These are phyloP conservation scores for Cicer yamashitae DNA, from an alignment of 306 rosid species.

Conservation along the genomic window DNA sequence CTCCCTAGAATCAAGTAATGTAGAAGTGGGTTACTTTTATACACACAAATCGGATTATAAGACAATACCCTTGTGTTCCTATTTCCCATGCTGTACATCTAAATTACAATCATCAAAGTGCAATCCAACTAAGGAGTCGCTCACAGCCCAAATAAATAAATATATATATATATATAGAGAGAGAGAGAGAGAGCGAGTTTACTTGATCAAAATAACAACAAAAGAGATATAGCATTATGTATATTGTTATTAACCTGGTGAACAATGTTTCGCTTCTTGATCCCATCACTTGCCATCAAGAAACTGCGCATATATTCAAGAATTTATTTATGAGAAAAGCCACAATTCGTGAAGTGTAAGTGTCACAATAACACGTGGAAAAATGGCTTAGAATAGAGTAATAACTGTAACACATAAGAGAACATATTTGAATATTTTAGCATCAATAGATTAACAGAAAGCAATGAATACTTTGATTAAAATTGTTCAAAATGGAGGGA, in stretches of 20 bases:
- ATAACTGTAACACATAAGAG: conserved; percentile 9
- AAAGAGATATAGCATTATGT: conserved; percentile 13
- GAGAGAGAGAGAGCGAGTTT: background rate
- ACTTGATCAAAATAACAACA: conserved; percentile 28
- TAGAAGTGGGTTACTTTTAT: conserved; percentile 7
- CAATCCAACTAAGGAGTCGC: conserved; percentile 13
- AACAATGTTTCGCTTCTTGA: conserved; percentile 73
- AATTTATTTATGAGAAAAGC: conserved; percentile 46
- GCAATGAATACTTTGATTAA: conserved; percentile 18
- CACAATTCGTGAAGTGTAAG: conserved; percentile 22
- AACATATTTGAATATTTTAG: conserved; percentile 29
- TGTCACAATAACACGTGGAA: conserved; percentile 2
- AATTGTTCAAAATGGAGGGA: conserved; percentile 32
- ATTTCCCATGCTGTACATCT: conserved; percentile 8
- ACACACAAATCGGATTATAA: background rate
- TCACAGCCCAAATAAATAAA: background rate
- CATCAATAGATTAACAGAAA: conserved; percentile 27
- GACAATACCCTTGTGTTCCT: conserved; percentile 3
- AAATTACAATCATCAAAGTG: conserved; percentile 1
- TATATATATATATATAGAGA: too few relatives aligned
- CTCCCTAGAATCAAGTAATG: conserved; percentile 8
- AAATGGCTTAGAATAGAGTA: conserved; percentile 33
- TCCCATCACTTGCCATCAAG: conserved; percentile 96
- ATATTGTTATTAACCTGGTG: conserved; percentile 62
- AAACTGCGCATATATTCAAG: conserved; percentile 63